Base-by-base conservation (phyloP, 2,329 filamentous ascomycete species). In the Calonectria leucothoes region DNA sequence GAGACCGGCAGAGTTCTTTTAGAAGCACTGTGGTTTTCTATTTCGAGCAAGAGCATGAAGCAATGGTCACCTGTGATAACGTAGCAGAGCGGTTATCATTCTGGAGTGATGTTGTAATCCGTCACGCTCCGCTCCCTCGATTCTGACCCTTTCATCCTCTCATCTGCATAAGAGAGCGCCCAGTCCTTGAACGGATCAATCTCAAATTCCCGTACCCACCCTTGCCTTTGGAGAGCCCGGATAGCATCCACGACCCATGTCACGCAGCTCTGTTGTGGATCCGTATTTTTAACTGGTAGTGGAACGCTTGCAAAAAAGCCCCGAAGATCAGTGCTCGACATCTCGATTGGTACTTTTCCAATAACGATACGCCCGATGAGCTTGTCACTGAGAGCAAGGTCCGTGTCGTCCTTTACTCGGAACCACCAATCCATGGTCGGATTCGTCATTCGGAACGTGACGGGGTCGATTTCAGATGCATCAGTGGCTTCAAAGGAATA, bases 231-330 rank as follows among this genome's bases (percentile, higher is more conserved):
- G 3, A 84, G 59, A 0, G 66, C 71, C 8, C 39, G 66, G 10
- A 84, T 78, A 1, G 82, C 82, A 72, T 79, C 69, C 27, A 75
- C 65, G n/a, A 64, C 72, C 82, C 82, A 84, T 15, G 81, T 81
- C 63, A 84, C 82, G n/a, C 82, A 83, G 70, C 81, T 83, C 72
- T 84, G 81, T 51, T 84, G 82, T 0, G 82, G 82, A 63, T 83
- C 57, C 20, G 70, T 82, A 27, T 83, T 81, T 72, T 82, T 84
- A 0, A 77, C 71, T 0, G 82, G 82, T 3, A 82, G 61, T 20
- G 77, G 80, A 37, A 84, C 66, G 12, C 14, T 33, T 1, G 45
- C 63, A 25, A 84, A 81, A 10, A 83, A 65, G 0, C 42, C 68
- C 2, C n/a, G 20, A 8, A 84, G 63, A 25, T 82, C 75, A 17